phyloP scores from a whole-genome alignment of 2,329 filamentous ascomycete species.

The Fusarium tanahbumbuense region DNA sequence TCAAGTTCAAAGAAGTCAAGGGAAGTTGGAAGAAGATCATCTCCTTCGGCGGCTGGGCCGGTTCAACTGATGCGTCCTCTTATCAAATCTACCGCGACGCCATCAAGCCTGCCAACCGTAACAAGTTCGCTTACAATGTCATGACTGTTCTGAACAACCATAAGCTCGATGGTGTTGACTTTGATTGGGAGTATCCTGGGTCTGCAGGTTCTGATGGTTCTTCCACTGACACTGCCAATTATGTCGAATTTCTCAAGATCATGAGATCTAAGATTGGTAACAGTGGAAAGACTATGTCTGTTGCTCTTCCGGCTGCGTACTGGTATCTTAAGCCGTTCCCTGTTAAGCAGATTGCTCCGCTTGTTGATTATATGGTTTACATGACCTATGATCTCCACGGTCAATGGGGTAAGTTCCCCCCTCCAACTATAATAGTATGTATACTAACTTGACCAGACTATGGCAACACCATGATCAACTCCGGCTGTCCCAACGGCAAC shows the following conservation, averaged over 20 bases:
- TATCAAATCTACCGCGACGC: constrained; percentile 48
- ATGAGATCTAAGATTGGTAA: constrained; percentile 46
- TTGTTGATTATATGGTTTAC: constrained; percentile 53
- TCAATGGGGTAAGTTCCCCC: constrained; percentile 50
- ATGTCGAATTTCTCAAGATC: constrained; percentile 51
- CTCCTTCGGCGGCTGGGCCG: constrained; percentile 53
- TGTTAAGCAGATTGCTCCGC: constrained; percentile 47
- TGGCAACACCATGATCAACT: constrained; percentile 41
- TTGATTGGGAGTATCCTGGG: constrained; percentile 61
- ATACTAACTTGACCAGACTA: constrained; percentile 37
- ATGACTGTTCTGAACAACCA: constrained; percentile 55
- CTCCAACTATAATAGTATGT: too few relatives aligned
- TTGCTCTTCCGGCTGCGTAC: constrained; percentile 54
- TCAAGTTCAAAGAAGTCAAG: constrained; percentile 46
- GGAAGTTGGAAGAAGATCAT: constrained; percentile 49
- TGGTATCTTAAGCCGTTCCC: constrained; percentile 55
- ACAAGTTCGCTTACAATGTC: constrained; percentile 52
- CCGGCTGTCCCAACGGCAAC: constrained; percentile 46
- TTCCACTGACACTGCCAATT: constrained; percentile 49
- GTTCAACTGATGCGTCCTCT: constrained; percentile 43
- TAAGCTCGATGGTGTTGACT: constrained; percentile 57
- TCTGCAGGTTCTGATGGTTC: constrained; percentile 44
- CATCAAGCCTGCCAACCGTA: constrained; percentile 51
- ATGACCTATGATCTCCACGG: constrained; percentile 55
- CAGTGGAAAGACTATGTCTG: constrained; percentile 49